Conservation (phyloP, 169 alveolate species). For the Plasmodium adleri region DNA sequence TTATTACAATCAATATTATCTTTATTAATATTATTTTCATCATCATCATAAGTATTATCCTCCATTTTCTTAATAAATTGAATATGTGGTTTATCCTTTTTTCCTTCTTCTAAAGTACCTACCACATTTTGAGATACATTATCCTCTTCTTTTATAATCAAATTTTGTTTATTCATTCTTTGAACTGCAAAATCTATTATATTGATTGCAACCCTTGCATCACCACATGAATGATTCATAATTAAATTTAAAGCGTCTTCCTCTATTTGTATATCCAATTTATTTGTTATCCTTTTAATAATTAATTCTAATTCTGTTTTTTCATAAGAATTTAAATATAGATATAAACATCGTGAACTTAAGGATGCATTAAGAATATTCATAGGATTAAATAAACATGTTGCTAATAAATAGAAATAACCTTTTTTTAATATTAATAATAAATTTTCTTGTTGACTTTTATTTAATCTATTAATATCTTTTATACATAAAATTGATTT, state of each 20-base stretch:
- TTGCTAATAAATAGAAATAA: conserved; percentile 44
- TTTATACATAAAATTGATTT: conserved; percentile 56
- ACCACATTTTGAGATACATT: neutral
- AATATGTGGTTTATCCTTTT: neutral
- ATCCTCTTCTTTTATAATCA: conserved; percentile 1
- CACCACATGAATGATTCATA: conserved; percentile 70
- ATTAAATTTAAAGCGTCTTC: conserved; percentile 51
- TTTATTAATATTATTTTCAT: neutral
- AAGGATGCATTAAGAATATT: conserved; percentile 63
- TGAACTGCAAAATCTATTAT: conserved; percentile 54
- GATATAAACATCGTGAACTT: conserved; percentile 48
- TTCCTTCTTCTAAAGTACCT: neutral
- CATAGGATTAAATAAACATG: conserved; percentile 61
- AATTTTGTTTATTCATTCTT: conserved; percentile 15
- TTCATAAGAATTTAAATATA: conserved; percentile 51
- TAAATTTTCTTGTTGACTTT: conserved; percentile 68
- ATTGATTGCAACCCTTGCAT: conserved; percentile 68
- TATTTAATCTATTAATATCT: conserved; percentile 72
- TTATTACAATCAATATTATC: neutral
- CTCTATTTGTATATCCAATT: conserved; percentile 42
- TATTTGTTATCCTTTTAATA: conserved; percentile 43
- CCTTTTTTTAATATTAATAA: conserved; percentile 55
- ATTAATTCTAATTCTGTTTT: conserved; percentile 59
- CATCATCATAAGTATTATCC: neutral
- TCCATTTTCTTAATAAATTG: neutral